Conservation (phyloP, 306 rosid genomes). For the Herpetospermum pedunculosum region DNA sequence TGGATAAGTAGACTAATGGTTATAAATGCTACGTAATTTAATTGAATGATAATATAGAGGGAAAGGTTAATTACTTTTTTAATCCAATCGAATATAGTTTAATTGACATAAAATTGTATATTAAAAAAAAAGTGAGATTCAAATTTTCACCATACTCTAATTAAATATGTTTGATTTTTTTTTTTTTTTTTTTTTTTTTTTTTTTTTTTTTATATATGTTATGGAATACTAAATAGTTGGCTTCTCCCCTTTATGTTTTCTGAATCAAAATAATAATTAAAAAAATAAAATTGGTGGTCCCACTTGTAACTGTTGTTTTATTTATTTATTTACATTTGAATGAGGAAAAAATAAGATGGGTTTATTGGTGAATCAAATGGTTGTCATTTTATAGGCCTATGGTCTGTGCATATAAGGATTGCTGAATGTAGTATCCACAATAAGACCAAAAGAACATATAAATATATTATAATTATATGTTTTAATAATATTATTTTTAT, state of each 20-base stretch:
- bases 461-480: not conserved
- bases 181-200: no score
- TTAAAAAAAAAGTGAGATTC: no score
- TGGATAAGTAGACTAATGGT: not conserved
- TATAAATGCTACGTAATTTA: not conserved
- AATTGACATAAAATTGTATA: no score
- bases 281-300: no score
- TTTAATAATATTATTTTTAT: not conserved
- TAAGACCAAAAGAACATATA: not conserved
- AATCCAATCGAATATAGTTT: no score
- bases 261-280: no score
- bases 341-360: no score
- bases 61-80: not conserved
- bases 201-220: no score
- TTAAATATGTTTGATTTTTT: no score
- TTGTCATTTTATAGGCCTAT: not conserved
- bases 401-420: not conserved
- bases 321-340: not conserved
- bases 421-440: constrained; percentile 3
- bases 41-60: not conserved
- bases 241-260: not conserved
- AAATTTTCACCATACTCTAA: no score
- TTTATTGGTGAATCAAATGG: not conserved
- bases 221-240: not conserved
- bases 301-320: no score